Evolutionary conservation across 2,329 filamentous ascomycete genomes (phyloP).

Genomic region (Septoria petroselini): DNA sequence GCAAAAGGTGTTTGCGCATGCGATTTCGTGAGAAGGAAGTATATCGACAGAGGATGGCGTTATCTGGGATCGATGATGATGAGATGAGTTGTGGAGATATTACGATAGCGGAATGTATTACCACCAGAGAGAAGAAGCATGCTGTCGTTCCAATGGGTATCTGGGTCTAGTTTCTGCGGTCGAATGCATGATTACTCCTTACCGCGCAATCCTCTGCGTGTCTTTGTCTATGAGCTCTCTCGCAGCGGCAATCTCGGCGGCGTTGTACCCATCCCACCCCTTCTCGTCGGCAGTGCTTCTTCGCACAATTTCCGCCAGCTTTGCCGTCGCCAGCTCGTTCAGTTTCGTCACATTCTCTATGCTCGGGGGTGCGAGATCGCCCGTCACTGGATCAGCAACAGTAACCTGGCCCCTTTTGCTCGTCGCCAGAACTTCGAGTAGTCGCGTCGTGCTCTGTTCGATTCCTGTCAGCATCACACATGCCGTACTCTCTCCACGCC

Average conservation of each 20-base stretch:
- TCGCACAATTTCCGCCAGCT: conserved; percentile 73
- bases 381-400: conserved; percentile 32
- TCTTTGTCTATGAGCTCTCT: conserved; percentile 62
- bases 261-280: conserved; percentile 70
- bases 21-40: conserved; percentile 45
- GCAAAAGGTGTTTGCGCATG: conserved; percentile 79
- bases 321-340: conserved; percentile 68
- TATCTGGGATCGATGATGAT: neutral
- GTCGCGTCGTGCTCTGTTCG: conserved; percentile 28
- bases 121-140: neutral
- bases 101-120: conserved; percentile 14
- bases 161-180: neutral
- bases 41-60: neutral
- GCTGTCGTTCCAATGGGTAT: conserved; percentile 4
- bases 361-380: conserved; percentile 52
- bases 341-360: conserved; percentile 62
- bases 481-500: conserved; percentile 30
- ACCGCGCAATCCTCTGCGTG: conserved; percentile 38
- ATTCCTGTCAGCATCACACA: conserved; percentile 5
- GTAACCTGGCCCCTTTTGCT: conserved; percentile 35
- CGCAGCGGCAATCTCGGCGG: conserved; percentile 68
- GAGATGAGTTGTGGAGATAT: conserved; percentile 15
- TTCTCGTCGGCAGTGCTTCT: conserved; percentile 58
- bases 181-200: conserved; percentile 15
- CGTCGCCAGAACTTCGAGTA: conserved; percentile 27